Evolutionary conservation across 164 flowering plant genomes (phyloP).

Genomic region (Vitis riparia): DNA sequence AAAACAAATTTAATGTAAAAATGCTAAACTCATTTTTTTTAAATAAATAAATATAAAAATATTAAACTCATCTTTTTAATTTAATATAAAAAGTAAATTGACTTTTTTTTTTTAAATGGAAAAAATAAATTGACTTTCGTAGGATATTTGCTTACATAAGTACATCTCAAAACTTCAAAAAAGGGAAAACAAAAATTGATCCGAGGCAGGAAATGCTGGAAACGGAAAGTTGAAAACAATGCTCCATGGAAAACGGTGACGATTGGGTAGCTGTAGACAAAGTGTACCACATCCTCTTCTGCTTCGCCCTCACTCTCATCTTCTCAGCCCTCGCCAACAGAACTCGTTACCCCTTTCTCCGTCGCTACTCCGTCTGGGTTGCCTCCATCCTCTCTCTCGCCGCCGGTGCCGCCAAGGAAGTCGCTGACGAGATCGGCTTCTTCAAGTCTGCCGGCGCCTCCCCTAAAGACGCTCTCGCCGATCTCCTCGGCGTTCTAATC

Average conservation of each 20-base stretch:
- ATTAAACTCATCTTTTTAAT: no score
- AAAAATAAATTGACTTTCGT: no score
- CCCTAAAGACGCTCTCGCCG: constrained; percentile 65
- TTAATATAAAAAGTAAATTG: no score
- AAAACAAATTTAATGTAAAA: no score
- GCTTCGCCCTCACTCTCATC: constrained; percentile 57
- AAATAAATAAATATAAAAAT: no score
- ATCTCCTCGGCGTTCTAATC: constrained; percentile 56
- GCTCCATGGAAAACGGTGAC: constrained; percentile 28
- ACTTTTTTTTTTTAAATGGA: no score
- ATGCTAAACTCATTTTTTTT: no score
- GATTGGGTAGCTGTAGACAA: constrained; percentile 87
- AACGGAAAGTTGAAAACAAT: no score
- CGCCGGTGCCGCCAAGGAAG: constrained; percentile 90
- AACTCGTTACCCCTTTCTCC: constrained; percentile 48
- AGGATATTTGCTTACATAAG: no score
- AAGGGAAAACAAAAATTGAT: no score
- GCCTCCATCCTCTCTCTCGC: constrained; percentile 55
- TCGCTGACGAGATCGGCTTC: constrained; percentile 73
- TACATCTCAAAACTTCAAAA: no score
- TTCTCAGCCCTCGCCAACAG: constrained; percentile 36
- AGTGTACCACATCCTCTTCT: constrained; percentile 79
- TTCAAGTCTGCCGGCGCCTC: constrained; percentile 87
- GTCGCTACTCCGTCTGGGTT: constrained; percentile 49
- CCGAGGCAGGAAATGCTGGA: no score